Evolutionary conservation across 352 stramenopile genomes (phyloP), one percentile per base, ranked within the genome.

Genomic region (Globisporangium paroecandrum): DNA sequence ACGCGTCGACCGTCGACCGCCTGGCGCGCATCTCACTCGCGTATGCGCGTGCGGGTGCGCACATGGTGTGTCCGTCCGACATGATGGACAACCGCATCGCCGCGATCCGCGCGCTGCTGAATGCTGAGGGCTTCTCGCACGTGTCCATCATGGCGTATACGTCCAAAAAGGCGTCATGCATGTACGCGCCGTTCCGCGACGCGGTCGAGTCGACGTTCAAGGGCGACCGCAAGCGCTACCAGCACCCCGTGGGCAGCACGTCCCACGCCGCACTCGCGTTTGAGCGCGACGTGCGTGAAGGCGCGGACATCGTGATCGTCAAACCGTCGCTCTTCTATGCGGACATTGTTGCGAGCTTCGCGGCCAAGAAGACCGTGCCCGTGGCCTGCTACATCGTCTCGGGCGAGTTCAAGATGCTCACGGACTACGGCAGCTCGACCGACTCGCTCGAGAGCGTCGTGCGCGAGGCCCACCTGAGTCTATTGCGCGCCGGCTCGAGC

Each of bases 401-500:
- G 66, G 98, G 98, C 71, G 98, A 99, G 82, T 99, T 99, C 89
- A 98, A 98, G 78, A 99, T 99, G 98, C 84, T 99, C 61, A 98
- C 98, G 77, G 97, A 97, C 77, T 97, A 97, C 71, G 89, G 87
- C 55, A 85, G 87, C 65, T 86, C 83, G 41, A 93, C 89, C 51
- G 69, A 87, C 56, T 94, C 89, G 64, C 77, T 96, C 43, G 89
- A 96, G 64, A 81, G 76, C 51, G 88, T 97, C 65, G 87, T 97
- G 75, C 84, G 83, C 20, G 90, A 97, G 72, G 77, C 86, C 4
- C 89, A 96, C 68, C 53, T 96, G 55, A 78, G 82, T 22, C 76
- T 95, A 41, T 65, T 94, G 77, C 90, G 97, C 64, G 97, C 97
- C 22, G 97, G 97, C 56, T 92, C 96, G 63, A 97, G 98, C 82